phyloP scores from a whole-genome alignment of 164 flowering plant species.

The Magnolia officinalis region DNA sequence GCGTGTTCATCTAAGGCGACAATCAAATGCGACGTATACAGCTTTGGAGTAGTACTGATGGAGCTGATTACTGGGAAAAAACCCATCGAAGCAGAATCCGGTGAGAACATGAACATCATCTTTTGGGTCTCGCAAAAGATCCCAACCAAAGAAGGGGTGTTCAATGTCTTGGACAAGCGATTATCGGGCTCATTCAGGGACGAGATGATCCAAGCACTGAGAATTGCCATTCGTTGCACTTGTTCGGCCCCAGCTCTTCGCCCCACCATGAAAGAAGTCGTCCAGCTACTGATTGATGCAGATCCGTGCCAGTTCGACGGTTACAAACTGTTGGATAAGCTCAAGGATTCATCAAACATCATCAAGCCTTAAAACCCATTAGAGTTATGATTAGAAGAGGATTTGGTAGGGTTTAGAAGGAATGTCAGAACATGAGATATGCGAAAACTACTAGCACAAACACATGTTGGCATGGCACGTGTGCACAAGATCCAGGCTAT shows the following conservation, averaged over 20 bases:
- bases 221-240: constrained; percentile 80
- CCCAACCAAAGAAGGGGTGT: constrained; percentile 69
- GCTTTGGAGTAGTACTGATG: constrained; percentile 89
- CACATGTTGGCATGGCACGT: too few species aligned
- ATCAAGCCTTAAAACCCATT: constrained; percentile 28
- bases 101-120: constrained; percentile 82
- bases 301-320: constrained; percentile 63
- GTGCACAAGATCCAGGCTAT: too few species aligned
- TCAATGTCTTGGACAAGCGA: constrained; percentile 68
- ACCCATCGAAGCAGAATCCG: constrained; percentile 85
- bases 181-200: constrained; percentile 54
- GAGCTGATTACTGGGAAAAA: constrained; percentile 89
- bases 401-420: constrained; percentile 7
- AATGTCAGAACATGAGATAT: not conserved
- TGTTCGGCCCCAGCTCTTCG: constrained; percentile 50
- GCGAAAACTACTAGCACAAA: too few species aligned
- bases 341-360: constrained; percentile 34
- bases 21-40: constrained; percentile 89
- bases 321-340: constrained; percentile 45
- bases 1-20: constrained; percentile 90
- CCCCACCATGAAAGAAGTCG: constrained; percentile 92
- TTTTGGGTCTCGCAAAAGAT: constrained; percentile 82
- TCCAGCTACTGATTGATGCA: constrained; percentile 68
- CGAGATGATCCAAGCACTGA: constrained; percentile 72
- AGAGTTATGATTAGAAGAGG: constrained; percentile 23